phyloP scores from a whole-genome alignment of 2,329 filamentous ascomycete species.

The Coniella vitis region DNA sequence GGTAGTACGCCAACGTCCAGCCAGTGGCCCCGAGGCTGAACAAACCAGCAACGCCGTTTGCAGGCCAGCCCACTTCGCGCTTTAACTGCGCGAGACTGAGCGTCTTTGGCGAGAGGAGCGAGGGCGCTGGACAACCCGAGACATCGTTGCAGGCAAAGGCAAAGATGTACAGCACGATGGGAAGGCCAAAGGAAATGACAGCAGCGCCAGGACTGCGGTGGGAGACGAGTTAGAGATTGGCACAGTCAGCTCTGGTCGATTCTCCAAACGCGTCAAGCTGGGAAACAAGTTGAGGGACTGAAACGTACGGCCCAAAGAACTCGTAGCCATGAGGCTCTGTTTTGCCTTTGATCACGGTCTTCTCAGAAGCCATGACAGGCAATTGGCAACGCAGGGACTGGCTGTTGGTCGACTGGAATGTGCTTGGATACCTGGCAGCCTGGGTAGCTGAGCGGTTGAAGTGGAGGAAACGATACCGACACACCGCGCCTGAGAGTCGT shows the following conservation, averaged over 20 bases:
- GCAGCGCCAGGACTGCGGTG: slow-evolving; percentile 64
- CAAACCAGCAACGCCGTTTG: slow-evolving; percentile 62
- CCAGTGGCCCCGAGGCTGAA: slow-evolving; percentile 61
- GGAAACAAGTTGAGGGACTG: background rate
- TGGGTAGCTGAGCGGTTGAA: too few species aligned
- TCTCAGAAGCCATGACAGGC: slow-evolving; percentile 9
- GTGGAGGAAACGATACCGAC: too few species aligned
- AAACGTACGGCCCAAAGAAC: slow-evolving; percentile 44
- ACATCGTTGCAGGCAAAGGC: slow-evolving; percentile 88
- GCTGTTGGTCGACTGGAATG: background rate
- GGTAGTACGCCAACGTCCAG: slow-evolving; percentile 72
- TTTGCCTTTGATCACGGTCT: slow-evolving; percentile 14
- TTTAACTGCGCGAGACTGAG: slow-evolving; percentile 69
- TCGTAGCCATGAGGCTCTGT: slow-evolving; percentile 38
- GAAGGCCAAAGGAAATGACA: slow-evolving; percentile 72
- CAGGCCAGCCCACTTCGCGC: slow-evolving; percentile 73
- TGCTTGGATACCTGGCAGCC: too few species aligned
- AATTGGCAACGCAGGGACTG: background rate
- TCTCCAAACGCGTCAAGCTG: background rate
- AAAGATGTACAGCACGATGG: slow-evolving; percentile 70
- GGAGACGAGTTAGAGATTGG: background rate
- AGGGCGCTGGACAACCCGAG: slow-evolving; percentile 82
- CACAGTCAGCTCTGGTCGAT: background rate
- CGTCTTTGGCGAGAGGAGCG: slow-evolving; percentile 64
- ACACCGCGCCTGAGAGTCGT: too few species aligned